Base-by-base conservation (phyloP, 2,329 filamentous ascomycete genomes). In the Calonectria henricotiae region DNA sequence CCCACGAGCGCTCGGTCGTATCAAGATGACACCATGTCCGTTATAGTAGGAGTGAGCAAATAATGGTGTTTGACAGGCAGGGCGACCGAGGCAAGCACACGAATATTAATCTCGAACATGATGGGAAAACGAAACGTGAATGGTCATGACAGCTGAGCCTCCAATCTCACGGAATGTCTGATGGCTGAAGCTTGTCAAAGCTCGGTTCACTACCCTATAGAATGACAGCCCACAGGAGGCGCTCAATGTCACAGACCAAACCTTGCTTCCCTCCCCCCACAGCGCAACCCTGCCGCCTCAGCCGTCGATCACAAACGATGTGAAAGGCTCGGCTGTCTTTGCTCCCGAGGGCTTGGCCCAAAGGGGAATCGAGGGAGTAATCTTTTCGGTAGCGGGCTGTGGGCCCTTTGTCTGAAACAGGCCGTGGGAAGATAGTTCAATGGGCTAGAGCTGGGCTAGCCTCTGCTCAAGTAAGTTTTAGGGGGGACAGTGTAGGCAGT, bases 281-380 rank as follows among this genome's bases (percentile, higher is more conserved):
- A 69, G 43, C 39, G 13, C 35, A 61, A 25, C 61, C 44, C 44
- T 58, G 32, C 60, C 30, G 51, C 35, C 37, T 44, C 46, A 43
- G 17, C 25, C 67, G 35, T 20, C 51, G 61, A 51, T 69, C 62
- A 41, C 51, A 49, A 49, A 68, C 17, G 20, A 54, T 35, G 23
- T 23, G 43, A 37, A 44, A 35, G 41, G 62, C 43, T 25, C 12
- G 20, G 20, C 39, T n/a, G 43, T 51, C 47, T 54, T 54, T n/a
- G 27, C 25, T 23, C 17, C 60, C 23, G 32, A 63, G 41, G 15
- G 37, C 51, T 47, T 61, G 47, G 41, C 32, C 23, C 8, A 23
- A 27, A 63, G 13, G 51, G 60, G 60, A n/a, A 66, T 60, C 54
- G 67, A 62, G 70, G 70, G 65, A 67, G 66, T 58, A 65, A 54